Evolutionary conservation across 2,329 filamentous ascomycete genomes (phyloP).

Genomic region (Aciculosporium take): DNA sequence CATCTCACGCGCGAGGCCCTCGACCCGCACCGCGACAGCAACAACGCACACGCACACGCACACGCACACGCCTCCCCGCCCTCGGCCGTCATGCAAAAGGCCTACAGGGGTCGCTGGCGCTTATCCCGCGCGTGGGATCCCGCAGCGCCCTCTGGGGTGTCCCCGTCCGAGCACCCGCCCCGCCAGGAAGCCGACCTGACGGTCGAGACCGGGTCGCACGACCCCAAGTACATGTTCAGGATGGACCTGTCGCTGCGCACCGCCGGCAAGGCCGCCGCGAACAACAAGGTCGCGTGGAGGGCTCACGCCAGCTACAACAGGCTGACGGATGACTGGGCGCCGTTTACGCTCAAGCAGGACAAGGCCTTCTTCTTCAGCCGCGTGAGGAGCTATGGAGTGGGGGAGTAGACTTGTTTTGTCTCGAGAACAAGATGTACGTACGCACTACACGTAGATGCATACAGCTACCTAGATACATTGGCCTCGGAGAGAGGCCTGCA

Average conservation of each 20-base stretch:
- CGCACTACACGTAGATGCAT: too few relatives aligned
- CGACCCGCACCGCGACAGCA: constrained; percentile 21
- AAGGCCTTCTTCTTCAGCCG: constrained; percentile 55
- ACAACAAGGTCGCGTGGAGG: constrained; percentile 80
- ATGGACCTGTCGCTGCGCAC: constrained; percentile 63
- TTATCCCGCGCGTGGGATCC: constrained; percentile 20
- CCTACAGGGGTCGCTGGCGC: constrained; percentile 43
- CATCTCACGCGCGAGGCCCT: constrained; percentile 62
- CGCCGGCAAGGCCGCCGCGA: constrained; percentile 49
- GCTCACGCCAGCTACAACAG: constrained; percentile 85
- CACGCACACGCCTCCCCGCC: constrained; percentile 16
- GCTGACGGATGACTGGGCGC: constrained; percentile 78
- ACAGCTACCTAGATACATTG: too few relatives aligned
- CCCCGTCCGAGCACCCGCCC: constrained; percentile 9
- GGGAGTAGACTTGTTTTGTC: constrained; percentile 16
- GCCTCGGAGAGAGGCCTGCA: too few relatives aligned
- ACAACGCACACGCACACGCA: too few relatives aligned
- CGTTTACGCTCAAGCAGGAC: constrained; percentile 54
- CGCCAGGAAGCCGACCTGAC: constrained; percentile 63
- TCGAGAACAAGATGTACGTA: neutral
- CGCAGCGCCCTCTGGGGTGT: neutral
- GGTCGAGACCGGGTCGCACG: constrained; percentile 76
- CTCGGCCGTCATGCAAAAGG: constrained; percentile 50
- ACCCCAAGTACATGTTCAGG: constrained; percentile 66
- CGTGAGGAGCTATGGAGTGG: constrained; percentile 46